Conservation (phyloP, 1,284 basidiomycete genomes). For the Ceratobasidium papillatum region DNA sequence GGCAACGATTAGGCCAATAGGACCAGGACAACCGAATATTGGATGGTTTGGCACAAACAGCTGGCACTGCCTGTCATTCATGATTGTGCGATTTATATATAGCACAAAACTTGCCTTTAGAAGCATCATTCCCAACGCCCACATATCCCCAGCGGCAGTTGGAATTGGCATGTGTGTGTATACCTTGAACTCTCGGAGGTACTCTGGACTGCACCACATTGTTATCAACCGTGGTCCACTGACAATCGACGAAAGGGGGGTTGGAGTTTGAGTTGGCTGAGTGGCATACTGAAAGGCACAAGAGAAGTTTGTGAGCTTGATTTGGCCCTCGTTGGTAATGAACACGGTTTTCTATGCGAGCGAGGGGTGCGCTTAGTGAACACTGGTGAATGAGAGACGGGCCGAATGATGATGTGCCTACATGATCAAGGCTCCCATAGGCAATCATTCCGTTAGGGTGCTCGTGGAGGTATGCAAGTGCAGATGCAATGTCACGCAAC, state of each 20-base stretch:
- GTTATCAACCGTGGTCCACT: not conserved
- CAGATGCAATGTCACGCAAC: not conserved
- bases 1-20: no score
- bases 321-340: not conserved
- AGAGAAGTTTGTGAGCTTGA: slow-evolving; percentile 16
- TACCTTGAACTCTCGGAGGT: not conserved
- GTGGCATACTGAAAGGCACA: slow-evolving; percentile 19
- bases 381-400: no score
- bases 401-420: no score
- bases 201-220: not conserved
- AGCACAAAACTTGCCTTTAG: not conserved
- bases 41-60: not conserved
- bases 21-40: no score
- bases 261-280: not conserved
- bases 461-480: slow-evolving; percentile 5
- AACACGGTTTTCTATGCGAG: not conserved
- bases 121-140: slow-evolving; percentile 7
- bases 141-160: slow-evolving; percentile 13
- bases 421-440: not conserved
- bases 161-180: not conserved
- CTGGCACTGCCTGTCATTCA: no score
- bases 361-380: no score
- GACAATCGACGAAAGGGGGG: not conserved
- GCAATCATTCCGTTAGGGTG: slow-evolving; percentile 9
- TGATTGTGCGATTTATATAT: not conserved